These are phyloP conservation scores for Persicaria tinctoria DNA, from an alignment of 148 eudicot genomes.

Conservation along the genomic window DNA sequence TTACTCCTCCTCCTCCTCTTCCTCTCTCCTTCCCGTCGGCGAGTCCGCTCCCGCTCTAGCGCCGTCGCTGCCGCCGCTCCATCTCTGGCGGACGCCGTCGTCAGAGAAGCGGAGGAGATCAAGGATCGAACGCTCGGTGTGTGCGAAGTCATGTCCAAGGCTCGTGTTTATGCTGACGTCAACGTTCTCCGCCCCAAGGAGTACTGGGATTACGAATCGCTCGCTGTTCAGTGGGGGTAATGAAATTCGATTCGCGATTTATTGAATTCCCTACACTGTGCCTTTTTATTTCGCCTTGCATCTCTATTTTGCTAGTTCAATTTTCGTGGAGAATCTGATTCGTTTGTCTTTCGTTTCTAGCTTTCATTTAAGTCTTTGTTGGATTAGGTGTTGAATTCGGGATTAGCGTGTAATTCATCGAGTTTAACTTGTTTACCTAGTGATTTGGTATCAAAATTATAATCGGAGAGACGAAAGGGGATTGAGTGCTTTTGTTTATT, in stretches of 20 bases:
- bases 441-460: background rate
- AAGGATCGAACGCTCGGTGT: background rate
- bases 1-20: background rate
- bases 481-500: background rate
- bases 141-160: constrained; percentile 45
- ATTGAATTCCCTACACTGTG: background rate
- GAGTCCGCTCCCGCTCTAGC: constrained; percentile 17
- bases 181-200: constrained; percentile 66
- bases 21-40: constrained; percentile 17
- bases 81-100: constrained; percentile 11
- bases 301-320: background rate
- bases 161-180: constrained; percentile 70
- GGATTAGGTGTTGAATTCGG: background rate
- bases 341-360: background rate
- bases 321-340: background rate
- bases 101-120: background rate
- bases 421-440: background rate
- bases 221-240: constrained; percentile 80
- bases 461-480: background rate
- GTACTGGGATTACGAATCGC: constrained; percentile 76
- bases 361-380: background rate
- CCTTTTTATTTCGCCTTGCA: background rate
- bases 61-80: constrained; percentile 11
- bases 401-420: background rate
- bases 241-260: background rate